phyloP scores from a whole-genome alignment of 768 basidiomycete species.

The Coprinopsis cinerea region DNA sequence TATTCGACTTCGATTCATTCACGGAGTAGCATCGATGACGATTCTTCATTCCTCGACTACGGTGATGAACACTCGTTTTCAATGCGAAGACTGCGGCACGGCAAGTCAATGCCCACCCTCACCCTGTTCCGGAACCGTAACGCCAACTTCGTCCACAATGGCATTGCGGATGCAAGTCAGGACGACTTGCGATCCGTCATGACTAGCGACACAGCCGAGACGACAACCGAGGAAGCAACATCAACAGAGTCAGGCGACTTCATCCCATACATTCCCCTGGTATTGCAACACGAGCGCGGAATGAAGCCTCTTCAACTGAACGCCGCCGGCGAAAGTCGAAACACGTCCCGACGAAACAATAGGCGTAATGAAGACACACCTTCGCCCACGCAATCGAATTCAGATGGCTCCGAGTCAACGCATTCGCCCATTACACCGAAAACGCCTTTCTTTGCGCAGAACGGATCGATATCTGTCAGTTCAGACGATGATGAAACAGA shows the following conservation, averaged over 20 bases:
- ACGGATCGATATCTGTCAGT: not conserved
- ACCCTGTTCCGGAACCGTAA: slow-evolving; percentile 3
- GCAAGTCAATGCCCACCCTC: not conserved
- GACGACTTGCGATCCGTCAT: not conserved
- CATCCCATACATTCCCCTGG: slow-evolving; percentile 10
- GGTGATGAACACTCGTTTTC: not conserved
- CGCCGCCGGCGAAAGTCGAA: not conserved
- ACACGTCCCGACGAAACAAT: not conserved
- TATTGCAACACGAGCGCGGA: slow-evolving; percentile 1
- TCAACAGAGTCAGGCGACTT: slow-evolving; percentile 6
- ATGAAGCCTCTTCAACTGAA: not conserved
- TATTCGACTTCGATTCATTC: not conserved
- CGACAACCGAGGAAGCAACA: not conserved
- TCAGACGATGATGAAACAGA: not conserved
- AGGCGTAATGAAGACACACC: not conserved
- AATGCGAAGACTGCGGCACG: not conserved
- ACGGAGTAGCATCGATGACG: not conserved
- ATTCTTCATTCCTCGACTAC: slow-evolving; percentile 3
- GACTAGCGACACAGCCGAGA: not conserved
- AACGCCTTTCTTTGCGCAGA: slow-evolving; percentile 3
- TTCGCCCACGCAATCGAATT: slow-evolving; percentile 7
- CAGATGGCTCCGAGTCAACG: slow-evolving; percentile 1
- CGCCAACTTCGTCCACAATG: not conserved
- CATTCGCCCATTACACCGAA: slow-evolving; percentile 6
- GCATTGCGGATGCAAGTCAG: not conserved